Evolutionary conservation across 306 rosid species (phyloP).

Genomic region (Quercus suber): DNA sequence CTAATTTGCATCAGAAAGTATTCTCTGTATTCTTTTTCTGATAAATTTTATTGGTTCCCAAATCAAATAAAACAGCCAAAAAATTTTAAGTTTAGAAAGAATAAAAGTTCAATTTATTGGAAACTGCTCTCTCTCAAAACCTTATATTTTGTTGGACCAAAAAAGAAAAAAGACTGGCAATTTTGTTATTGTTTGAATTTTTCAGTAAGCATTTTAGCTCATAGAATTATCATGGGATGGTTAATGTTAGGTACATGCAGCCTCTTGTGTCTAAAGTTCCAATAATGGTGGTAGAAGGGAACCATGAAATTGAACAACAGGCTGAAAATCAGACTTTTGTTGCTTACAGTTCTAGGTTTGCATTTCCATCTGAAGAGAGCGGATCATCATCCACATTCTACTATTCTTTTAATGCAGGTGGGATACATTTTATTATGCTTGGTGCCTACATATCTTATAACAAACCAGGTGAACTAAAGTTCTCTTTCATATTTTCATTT

Average conservation of each 20-base stretch:
- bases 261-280: conserved; percentile 79
- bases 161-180: background rate
- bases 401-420: conserved; percentile 93
- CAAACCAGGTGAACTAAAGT: conserved; percentile 51
- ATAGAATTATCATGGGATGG: background rate
- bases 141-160: background rate
- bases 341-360: conserved; percentile 79
- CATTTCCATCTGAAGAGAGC: conserved; percentile 81
- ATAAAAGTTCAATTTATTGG: background rate
- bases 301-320: conserved; percentile 83
- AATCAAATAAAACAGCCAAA: background rate
- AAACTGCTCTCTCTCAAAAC: background rate
- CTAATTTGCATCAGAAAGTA: background rate
- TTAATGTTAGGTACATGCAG: conserved; percentile 67
- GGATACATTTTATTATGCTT: conserved; percentile 84
- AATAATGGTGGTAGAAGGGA: conserved; percentile 83
- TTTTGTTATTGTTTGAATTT: background rate
- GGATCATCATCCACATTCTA: conserved; percentile 66
- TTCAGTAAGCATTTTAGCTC: background rate
- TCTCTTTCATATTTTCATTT: background rate
- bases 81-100: background rate
- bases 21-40: background rate
- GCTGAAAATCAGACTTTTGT: conserved; percentile 65
- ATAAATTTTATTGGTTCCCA: background rate
- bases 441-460: conserved; percentile 61